Evolutionary conservation across 2,329 filamentous ascomycete species (phyloP), one percentile per base, ranked within the genome.

Genomic region (Fusarium scirpi): DNA sequence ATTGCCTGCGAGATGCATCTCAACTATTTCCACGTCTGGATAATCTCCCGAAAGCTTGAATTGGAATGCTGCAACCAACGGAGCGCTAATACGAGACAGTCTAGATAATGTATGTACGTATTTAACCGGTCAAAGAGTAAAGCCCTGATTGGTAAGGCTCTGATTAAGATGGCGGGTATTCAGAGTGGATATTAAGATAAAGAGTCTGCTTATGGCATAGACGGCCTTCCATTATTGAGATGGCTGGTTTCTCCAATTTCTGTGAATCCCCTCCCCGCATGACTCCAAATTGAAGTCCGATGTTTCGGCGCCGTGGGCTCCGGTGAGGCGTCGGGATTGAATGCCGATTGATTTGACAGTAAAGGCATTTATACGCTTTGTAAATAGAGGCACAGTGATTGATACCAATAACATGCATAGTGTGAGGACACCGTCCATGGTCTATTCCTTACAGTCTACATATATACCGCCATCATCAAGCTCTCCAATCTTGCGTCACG

Each of bases 1-100:
- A 8, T 12, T 44, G 9, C n/a, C 22, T 32, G 56, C 29, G 22
- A 29, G 29, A 49, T 48, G 16, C 29, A 38, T 20, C 20, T 8
- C 4, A 41, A 27, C 13, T 49, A 68, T 54, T 61, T 52, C 68
- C 59, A 69, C 20, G 57, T 69, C 51, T 46, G 63, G 62, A 51
- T 30, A 62, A 49, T 55, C 56, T 62, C 32, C 63, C 62, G 62
- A 56, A 43, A 58, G 38, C 25, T 62, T 55, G 34, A 61, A 66
- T 18, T 56, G 25, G 52, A 53, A 34, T 41, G 40, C 43, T 43
- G n/a, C 62, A 34, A 54, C 40, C 58, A 63, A 47, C 48, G 29
- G 8, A 27, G 40, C 56, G 30, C 49, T 67, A 40, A 51, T 43
- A 53, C 32, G 49, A 43, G 49, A 29, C 34, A 53, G 38, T 43